These are phyloP conservation scores for Trametes pubescens DNA, from an alignment of 1,284 basidiomycete species.

Conservation along the genomic window DNA sequence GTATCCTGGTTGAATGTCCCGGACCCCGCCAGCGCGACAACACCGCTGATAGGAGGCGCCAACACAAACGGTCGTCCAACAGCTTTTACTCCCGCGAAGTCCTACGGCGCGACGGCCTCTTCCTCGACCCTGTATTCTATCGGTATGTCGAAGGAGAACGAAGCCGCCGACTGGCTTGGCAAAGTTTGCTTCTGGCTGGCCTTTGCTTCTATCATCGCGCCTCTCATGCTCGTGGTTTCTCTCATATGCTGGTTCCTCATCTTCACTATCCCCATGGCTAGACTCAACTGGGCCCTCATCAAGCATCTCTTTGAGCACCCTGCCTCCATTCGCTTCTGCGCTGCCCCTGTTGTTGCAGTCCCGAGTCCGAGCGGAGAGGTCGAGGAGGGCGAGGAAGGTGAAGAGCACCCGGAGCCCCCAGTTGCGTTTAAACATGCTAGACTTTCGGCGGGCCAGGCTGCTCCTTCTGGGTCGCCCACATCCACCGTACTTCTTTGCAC, in stretches of 20 bases:
- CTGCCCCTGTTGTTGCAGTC: constrained; percentile 68
- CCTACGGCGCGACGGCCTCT: constrained; percentile 66
- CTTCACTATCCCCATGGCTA: constrained; percentile 98
- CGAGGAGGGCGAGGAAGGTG: constrained; percentile 38
- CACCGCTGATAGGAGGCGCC: constrained; percentile 43
- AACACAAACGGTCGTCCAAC: constrained; percentile 24
- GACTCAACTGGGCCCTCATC: constrained; percentile 93
- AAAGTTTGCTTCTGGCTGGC: constrained; percentile 82
- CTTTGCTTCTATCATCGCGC: constrained; percentile 83
- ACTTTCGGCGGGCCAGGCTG: constrained; percentile 74
- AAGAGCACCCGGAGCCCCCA: constrained; percentile 36
- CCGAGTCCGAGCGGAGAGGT: constrained; percentile 42
- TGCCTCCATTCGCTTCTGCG: constrained; percentile 90
- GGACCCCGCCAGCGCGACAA: constrained; percentile 42
- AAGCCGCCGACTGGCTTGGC: constrained; percentile 63
- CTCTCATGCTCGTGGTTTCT: constrained; percentile 88
- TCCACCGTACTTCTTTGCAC: constrained; percentile 95
- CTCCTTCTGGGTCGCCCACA: constrained; percentile 73
- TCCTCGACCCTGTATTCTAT: constrained; percentile 48
- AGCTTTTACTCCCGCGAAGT: constrained; percentile 57
- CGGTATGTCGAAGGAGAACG: constrained; percentile 45
- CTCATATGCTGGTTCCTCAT: constrained; percentile 93
- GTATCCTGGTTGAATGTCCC: constrained; percentile 42
- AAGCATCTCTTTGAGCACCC: constrained; percentile 86
- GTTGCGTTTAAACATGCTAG: constrained; percentile 67